Evolutionary conservation across 2,329 filamentous ascomycete genomes (phyloP), one percentile per base, ranked within the genome.

Genomic region (Fonsecaea pedrosoi): DNA sequence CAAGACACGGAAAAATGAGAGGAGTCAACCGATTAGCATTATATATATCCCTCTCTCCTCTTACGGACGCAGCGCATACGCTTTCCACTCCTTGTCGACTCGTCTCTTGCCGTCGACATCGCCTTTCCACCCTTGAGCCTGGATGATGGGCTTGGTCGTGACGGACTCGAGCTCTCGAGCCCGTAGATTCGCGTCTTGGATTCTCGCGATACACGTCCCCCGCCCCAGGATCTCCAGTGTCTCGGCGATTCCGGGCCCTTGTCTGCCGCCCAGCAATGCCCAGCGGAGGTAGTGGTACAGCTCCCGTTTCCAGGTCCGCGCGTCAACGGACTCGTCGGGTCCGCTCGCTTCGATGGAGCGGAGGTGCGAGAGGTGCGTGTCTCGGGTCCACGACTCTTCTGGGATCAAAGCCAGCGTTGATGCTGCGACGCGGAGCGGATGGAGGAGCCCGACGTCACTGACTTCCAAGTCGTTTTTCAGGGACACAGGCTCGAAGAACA

Each of bases 211-310:
- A 9, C 81, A 82, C 72, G 86, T 84, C 2, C 82, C 77, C 55
- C 81, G 81, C 0, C 87, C 87, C 25, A 89, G 74, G 21, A 87
- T 80, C 12, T 74, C 78, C 84, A 89, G 85, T 2, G 82, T 82
- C 45, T 82, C 78, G 0, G 82, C 82, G 9, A 86, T 81, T 15
- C 82, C 79, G 1, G 86, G 86, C 0, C 87, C 87, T 9, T 82
- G 79, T 21, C 78, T 77, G 1, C 84, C 85, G 48, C 80, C 84
- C 2, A 81, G 79, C 30, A 89, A 69, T 1, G 84, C 85, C 81
- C 85, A 85, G 60, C 87, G 82, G 61, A 89, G 76, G 72, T 85
- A 87, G 64, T 82, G 77, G 75, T 87, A 84, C 4, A 87, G 70
- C 59, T 83, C 77, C 61, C 79, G 82, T 66, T 79, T 82, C 66